A percentile compares a stretch with the other conserved stretches of the same genome.
Conservation (phyloP, 192 early-diverging fungal genomes). For the Physocladia obscura region DNA sequence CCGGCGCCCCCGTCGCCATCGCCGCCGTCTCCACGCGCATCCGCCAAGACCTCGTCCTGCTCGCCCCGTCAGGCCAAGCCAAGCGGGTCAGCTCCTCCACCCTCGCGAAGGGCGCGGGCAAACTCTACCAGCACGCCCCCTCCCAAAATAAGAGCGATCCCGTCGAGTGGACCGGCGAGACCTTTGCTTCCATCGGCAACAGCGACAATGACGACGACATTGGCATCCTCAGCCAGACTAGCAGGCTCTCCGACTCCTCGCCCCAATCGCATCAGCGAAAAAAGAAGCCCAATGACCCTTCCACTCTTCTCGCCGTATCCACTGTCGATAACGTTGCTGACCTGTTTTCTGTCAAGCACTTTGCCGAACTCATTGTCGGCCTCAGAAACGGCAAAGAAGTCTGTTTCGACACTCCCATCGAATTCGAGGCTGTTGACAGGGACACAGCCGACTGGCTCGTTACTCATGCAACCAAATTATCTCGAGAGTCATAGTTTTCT, state of each 20-base stretch:
- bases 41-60: constrained; percentile 7
- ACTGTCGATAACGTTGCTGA: background rate
- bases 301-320: background rate
- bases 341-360: constrained; percentile 22
- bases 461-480: background rate
- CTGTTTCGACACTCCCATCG: background rate
- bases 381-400: constrained; percentile 14
- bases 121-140: background rate
- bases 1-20: background rate
- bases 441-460: constrained; percentile 26
- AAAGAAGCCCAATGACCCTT: background rate
- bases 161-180: constrained; percentile 1
- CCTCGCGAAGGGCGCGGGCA: constrained; percentile 5
- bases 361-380: constrained; percentile 16
- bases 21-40: background rate
- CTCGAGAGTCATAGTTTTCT: background rate
- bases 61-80: background rate
- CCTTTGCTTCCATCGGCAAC: background rate
- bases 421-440: constrained; percentile 19
- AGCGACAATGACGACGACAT: too few species aligned
- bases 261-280: background rate
- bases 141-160: background rate
- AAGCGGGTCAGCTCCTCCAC: constrained; percentile 3
- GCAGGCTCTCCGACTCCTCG: too few species aligned
- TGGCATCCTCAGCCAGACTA: too few species aligned